phyloP scores from a whole-genome alignment of 768 basidiomycete species.

The Leccinum disarticulatum region DNA sequence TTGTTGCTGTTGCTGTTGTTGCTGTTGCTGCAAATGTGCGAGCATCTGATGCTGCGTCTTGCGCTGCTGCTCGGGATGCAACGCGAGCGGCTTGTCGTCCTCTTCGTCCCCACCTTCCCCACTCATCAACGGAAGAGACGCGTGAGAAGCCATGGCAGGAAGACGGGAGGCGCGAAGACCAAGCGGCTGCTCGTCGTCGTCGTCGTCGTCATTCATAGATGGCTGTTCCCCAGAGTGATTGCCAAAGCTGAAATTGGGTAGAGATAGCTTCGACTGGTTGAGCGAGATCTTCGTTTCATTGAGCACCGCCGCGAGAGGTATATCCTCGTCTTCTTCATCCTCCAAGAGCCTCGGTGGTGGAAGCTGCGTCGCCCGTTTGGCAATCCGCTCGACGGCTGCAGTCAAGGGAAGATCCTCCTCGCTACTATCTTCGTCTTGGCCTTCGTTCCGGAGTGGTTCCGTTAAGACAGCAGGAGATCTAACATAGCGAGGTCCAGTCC shows the following conservation, averaged over 20 bases:
- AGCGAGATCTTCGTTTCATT: conserved; percentile 44
- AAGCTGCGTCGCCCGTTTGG: conserved; percentile 41
- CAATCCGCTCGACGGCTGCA: conserved; percentile 57
- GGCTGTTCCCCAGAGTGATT: conserved; percentile 21
- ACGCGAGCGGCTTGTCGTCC: conserved; percentile 67
- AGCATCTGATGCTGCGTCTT: conserved; percentile 54
- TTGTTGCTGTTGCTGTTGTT: conserved; percentile 47
- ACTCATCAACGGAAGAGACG: conserved; percentile 27
- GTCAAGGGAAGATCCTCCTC: conserved; percentile 82
- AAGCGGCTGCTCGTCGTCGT: conserved; percentile 66
- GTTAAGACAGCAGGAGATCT: conserved; percentile 10
- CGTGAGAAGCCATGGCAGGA: conserved; percentile 26
- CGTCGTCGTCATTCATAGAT: conserved; percentile 43
- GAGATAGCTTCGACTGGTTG: conserved; percentile 42
- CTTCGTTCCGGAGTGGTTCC: not conserved
- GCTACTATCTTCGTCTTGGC: conserved; percentile 57
- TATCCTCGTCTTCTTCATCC: conserved; percentile 55
- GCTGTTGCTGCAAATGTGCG: conserved; percentile 43
- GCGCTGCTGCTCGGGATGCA: conserved; percentile 80
- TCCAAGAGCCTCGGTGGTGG: conserved; percentile 27
- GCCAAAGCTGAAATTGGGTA: conserved; percentile 46
- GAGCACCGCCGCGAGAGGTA: conserved; percentile 64
- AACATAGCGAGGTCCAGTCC: conserved; percentile 52
- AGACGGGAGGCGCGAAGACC: conserved; percentile 62
- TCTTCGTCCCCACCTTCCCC: conserved; percentile 55